phyloP scores from a whole-genome alignment of 2,329 filamentous ascomycete genomes.

The Xylariaceae sp. region DNA sequence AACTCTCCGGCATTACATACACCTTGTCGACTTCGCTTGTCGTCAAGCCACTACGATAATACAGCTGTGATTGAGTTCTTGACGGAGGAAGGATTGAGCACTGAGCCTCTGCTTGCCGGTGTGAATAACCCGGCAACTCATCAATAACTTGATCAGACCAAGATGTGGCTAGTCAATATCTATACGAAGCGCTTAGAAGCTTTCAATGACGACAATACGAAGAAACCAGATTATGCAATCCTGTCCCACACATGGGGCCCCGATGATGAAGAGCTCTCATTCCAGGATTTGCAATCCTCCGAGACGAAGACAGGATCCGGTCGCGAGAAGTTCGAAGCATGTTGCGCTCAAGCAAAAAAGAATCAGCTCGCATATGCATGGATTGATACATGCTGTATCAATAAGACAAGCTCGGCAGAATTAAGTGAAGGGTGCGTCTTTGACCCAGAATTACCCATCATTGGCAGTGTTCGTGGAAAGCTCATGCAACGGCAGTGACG shows the following conservation, averaged over 20 bases:
- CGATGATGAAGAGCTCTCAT: constrained; percentile 3
- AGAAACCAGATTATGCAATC: constrained; percentile 5
- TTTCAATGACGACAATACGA: background rate
- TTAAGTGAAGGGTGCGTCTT: background rate
- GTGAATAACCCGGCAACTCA: no score
- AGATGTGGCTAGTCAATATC: constrained; percentile 3
- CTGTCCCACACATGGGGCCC: constrained; percentile 8
- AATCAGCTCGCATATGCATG: constrained; percentile 4
- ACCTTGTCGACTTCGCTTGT: no score
- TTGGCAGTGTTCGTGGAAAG: no score
- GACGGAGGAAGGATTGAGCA: no score
- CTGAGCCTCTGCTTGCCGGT: no score
- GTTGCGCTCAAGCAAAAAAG: background rate
- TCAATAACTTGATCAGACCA: background rate
- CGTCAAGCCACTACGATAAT: no score
- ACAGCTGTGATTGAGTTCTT: no score
- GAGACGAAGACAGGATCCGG: background rate
- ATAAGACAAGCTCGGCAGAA: constrained; percentile 3
- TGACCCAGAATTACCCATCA: no score
- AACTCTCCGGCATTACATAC: no score
- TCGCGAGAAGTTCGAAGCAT: background rate
- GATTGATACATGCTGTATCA: constrained; percentile 13
- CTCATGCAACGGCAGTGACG: no score
- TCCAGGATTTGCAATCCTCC: background rate
- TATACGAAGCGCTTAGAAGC: constrained; percentile 1